Percentiles rank a stretch among this genome's conserved stretches.
phyloP scores from a whole-genome alignment of 257 asterid species.

The Solanum etuberosum region DNA sequence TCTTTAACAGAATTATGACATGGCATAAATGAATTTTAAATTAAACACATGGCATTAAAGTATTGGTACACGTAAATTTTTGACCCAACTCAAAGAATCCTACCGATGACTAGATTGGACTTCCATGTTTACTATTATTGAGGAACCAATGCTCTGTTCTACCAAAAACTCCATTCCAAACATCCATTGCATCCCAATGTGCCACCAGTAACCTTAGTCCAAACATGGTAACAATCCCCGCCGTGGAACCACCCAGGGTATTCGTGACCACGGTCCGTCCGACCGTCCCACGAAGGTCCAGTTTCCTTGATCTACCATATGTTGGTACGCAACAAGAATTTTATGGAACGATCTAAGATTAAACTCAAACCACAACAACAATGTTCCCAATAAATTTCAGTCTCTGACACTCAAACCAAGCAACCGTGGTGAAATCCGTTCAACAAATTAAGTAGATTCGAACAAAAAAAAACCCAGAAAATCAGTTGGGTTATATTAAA shows the following conservation, averaged over 20 bases:
- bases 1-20: too few relatives aligned
- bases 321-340: slow-evolving; percentile 26
- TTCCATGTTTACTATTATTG: too few relatives aligned
- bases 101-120: too few relatives aligned
- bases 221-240: slow-evolving; percentile 69
- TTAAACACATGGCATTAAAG: too few relatives aligned
- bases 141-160: slow-evolving; percentile 7
- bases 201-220: slow-evolving; percentile 57
- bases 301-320: slow-evolving; percentile 53
- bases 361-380: slow-evolving; percentile 73
- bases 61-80: too few relatives aligned
- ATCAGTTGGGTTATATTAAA: too few relatives aligned
- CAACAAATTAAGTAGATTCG: too few relatives aligned
- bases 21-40: too few relatives aligned
- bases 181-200: slow-evolving; percentile 87
- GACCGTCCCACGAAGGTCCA: slow-evolving; percentile 80
- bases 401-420: too few relatives aligned
- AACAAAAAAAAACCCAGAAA: too few relatives aligned
- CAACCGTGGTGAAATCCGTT: too few relatives aligned
- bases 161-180: slow-evolving; percentile 60
- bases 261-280: slow-evolving; percentile 66
- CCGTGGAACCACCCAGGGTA: slow-evolving; percentile 76
- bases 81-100: too few relatives aligned
- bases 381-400: slow-evolving; percentile 31
- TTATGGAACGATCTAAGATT: slow-evolving; percentile 70